Evolutionary conservation across 2,329 filamentous ascomycete genomes (phyloP), one percentile per base, ranked within the genome.

Genomic region (Aspergillus ibericus): DNA sequence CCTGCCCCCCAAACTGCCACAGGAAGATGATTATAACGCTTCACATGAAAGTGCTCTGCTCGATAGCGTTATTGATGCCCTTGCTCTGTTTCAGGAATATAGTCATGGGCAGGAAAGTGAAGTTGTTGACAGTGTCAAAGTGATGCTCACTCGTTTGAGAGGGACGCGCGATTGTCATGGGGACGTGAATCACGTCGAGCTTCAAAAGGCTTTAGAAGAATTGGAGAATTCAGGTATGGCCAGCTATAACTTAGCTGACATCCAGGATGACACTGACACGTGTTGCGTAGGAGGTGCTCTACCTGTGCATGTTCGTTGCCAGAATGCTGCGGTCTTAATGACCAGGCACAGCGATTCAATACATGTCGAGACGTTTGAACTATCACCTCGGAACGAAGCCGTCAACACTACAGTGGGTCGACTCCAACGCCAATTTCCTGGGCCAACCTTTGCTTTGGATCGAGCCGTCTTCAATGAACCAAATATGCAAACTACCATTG

Each of bases 271-370:
- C 20, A 32, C 54, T 46, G 53, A 55, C 53, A 55, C 32, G 32
- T 36, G 32, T 55, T 48, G 53, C 58, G 12, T 44, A 68, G 62
- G 61, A 16, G 56, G 61, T 20, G 16, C 68, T 4, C 51, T 81
- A 5, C 72, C 75, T 0, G 63, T 83, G 4, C 71, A 81, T 50
- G 70, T 82, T 35, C 69, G 68, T 20, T 70, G 65, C 1, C 81
- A 84, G 59, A 84, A 84, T 64, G 77, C 80, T 1, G 80, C 72
- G 0, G 54, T 83, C 0, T 57, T 83, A 1, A 63, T 82, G 22
- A 72, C 72, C 2, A 71, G 53, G n/a, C 29, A 29, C 1, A 53
- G 59, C 5, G 52, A 59, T 12, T 25, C 15, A 1, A 52, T 66
- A 10, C 55, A 66, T 20, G 27, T 79, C 2, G 79, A 83, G 60